These are phyloP conservation scores for Tetrahymena borealis DNA, from an alignment of 73 alveolate species.

Conservation along the genomic window DNA sequence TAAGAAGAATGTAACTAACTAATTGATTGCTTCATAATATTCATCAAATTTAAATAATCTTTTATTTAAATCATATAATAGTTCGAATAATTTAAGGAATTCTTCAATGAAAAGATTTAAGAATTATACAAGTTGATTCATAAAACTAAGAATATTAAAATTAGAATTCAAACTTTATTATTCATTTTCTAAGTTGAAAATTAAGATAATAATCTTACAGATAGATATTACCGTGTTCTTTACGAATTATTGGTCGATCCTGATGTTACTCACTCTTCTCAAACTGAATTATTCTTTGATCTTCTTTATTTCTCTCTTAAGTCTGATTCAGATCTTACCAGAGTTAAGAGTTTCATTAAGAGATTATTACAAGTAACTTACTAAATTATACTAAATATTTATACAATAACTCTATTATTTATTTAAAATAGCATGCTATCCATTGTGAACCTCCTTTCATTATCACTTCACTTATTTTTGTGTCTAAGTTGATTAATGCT, in stretches of 20 bases:
- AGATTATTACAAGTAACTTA: constrained; percentile 74
- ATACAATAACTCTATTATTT: not conserved
- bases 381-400: not conserved
- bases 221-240: constrained; percentile 79
- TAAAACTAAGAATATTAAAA: constrained; percentile 53
- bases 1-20: not conserved
- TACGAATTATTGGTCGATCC: constrained; percentile 55
- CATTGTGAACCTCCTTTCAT: constrained; percentile 69
- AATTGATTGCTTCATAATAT: no score
- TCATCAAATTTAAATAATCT: no score
- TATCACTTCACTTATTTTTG: constrained; percentile 67
- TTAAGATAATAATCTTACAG: constrained; percentile 59
- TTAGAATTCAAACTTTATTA: constrained; percentile 66
- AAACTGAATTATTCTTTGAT: constrained; percentile 45
- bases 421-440: not conserved
- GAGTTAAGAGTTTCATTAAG: constrained; percentile 77
- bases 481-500: constrained; percentile 59
- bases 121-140: constrained; percentile 68
- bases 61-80: no score
- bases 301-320: constrained; percentile 66
- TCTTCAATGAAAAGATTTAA: constrained; percentile 62
- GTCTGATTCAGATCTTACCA: constrained; percentile 58
- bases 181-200: constrained; percentile 66
- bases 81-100: constrained; percentile 8
- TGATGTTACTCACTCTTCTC: constrained; percentile 41